Conservation (phyloP, 331 rosid species). For the Acacia pycnantha region DNA sequence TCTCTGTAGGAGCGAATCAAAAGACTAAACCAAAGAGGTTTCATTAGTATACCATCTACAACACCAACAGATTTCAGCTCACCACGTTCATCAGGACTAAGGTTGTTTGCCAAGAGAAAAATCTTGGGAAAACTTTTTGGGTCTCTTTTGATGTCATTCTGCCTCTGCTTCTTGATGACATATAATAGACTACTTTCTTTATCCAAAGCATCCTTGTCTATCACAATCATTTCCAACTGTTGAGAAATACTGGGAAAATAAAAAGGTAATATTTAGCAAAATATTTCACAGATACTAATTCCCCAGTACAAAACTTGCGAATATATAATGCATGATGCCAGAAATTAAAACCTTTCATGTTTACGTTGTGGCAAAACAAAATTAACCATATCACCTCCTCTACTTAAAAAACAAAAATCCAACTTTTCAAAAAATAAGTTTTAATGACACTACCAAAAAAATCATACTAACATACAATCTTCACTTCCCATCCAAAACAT, state of each 20-base stretch:
- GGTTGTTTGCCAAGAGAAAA: conserved; percentile 61
- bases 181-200: conserved; percentile 41
- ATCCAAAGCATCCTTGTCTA: conserved; percentile 84
- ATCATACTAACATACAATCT: not conserved
- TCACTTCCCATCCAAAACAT: not conserved
- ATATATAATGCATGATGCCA: conserved; percentile 2
- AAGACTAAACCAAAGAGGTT: conserved; percentile 71
- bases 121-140: conserved; percentile 50
- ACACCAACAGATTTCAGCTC: conserved; percentile 60
- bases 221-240: conserved; percentile 64
- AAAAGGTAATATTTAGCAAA: conserved; percentile 16
- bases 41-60: conserved; percentile 58
- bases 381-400: not conserved
- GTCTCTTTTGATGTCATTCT: conserved; percentile 40
- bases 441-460: not conserved
- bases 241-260: conserved; percentile 43
- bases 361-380: not conserved
- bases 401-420: not conserved
- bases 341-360: not conserved
- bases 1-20: conserved; percentile 64
- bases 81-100: conserved; percentile 39
- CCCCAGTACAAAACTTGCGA: not conserved
- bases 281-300: conserved; percentile 5
- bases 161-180: conserved; percentile 40
- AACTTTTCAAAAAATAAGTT: not conserved